Percentiles rank a stretch among this genome's conserved stretches.
Evolutionary conservation across 306 rosid genomes (phyloP).

Genomic region (Vicia villosa): DNA sequence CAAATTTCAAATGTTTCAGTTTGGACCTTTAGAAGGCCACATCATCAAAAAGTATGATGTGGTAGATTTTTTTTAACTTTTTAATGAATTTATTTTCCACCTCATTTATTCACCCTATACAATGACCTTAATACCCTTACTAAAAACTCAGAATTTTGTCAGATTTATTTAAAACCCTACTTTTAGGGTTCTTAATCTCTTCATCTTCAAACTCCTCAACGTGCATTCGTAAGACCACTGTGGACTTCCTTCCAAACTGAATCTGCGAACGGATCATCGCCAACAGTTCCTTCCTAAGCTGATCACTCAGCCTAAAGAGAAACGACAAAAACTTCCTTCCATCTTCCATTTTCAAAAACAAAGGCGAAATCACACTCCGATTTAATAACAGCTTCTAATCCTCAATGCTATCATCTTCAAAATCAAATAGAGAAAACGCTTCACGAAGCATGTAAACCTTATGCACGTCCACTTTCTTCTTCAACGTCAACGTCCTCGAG

Average conservation of each 20-base stretch:
- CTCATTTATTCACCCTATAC: too few relatives aligned
- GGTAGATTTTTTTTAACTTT: too few relatives aligned
- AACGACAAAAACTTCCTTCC: conserved; percentile 75
- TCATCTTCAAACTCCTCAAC: too few relatives aligned
- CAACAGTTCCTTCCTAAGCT: conserved; percentile 72
- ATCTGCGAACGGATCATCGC: conserved; percentile 88
- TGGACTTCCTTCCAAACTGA: conserved; percentile 82
- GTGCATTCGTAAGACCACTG: too few relatives aligned
- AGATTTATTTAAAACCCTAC: too few relatives aligned
- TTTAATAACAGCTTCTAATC: conserved; percentile 69
- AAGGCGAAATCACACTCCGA: conserved; percentile 71
- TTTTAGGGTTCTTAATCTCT: too few relatives aligned
- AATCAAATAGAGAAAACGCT: conserved; percentile 75
- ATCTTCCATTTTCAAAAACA: conserved; percentile 77
- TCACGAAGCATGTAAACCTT: conserved; percentile 72
- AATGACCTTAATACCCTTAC: too few relatives aligned
- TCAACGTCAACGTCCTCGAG: conserved; percentile 62
- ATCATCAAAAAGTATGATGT: too few relatives aligned
- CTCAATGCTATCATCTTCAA: conserved; percentile 77
- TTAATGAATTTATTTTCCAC: too few relatives aligned
- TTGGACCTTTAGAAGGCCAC: too few relatives aligned
- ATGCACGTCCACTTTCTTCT: conserved; percentile 82
- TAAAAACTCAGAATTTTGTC: too few relatives aligned
- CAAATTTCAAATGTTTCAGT: too few relatives aligned
- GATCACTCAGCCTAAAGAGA: conserved; percentile 62